A percentile compares a stretch with the other conserved stretches of the same genome.
These are phyloP conservation scores for Penicillium simplicissimum DNA, from an alignment of 495 filamentous ascomycete genomes.

Conservation along the genomic window DNA sequence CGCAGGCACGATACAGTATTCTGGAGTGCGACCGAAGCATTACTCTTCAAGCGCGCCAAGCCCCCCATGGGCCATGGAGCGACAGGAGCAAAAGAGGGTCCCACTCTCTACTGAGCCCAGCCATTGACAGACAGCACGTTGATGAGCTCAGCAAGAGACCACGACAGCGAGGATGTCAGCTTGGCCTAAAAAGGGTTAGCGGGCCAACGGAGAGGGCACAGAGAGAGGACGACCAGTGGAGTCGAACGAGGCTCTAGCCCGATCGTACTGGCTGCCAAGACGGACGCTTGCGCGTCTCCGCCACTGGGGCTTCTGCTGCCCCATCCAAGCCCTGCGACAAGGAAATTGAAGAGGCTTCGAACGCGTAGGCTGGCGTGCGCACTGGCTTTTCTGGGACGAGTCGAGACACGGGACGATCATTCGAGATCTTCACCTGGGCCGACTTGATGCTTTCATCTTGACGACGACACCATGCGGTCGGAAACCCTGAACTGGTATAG, in stretches of 20 bases:
- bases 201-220: background rate
- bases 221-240: constrained; percentile 14
- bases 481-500: background rate
- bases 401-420: constrained; percentile 20
- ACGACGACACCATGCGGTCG: constrained; percentile 8
- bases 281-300: constrained; percentile 52
- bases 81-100: background rate
- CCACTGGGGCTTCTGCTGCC: constrained; percentile 17
- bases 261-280: constrained; percentile 46
- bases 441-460: constrained; percentile 11
- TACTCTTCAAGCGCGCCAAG: constrained; percentile 23
- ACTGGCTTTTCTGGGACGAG: background rate
- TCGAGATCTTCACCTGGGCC: constrained; percentile 15
- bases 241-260: constrained; percentile 35
- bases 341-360: constrained; percentile 21
- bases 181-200: constrained; percentile 23
- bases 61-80: constrained; percentile 26
- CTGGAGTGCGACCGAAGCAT: constrained; percentile 21
- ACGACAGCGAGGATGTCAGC: constrained; percentile 9
- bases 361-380: constrained; percentile 15
- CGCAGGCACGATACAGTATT: constrained; percentile 7
- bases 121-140: background rate
- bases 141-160: constrained; percentile 5
- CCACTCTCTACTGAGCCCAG: background rate
- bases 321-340: constrained; percentile 10